These are phyloP conservation scores for Nymphaea thermarum DNA, from an alignment of 164 flowering plant species.

Conservation along the genomic window DNA sequence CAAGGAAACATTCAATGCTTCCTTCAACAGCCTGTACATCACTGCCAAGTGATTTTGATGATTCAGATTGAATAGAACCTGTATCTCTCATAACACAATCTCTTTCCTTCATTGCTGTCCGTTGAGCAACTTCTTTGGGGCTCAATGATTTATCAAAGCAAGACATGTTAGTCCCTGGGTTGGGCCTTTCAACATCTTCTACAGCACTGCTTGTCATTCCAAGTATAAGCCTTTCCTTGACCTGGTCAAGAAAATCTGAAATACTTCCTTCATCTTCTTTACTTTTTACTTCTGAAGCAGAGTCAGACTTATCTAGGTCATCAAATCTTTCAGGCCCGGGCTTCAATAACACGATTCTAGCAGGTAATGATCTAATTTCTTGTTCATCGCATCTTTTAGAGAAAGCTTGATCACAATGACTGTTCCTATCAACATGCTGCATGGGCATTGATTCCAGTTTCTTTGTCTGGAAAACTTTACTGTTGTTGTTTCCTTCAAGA, in stretches of 20 bases:
- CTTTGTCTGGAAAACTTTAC: not conserved
- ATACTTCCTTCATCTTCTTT: slow-evolving; percentile 48
- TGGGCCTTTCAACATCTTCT: slow-evolving; percentile 38
- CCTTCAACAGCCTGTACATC: slow-evolving; percentile 20
- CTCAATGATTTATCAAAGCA: not conserved
- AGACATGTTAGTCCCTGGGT: slow-evolving; percentile 30
- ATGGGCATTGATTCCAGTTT: not conserved
- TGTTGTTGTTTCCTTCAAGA: not conserved
- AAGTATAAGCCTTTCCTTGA: slow-evolving; percentile 58
- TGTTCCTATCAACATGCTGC: not conserved
- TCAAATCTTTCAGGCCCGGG: slow-evolving; percentile 65
- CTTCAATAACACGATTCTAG: slow-evolving; percentile 74
- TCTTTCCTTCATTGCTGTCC: not conserved
- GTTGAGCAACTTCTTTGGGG: not conserved
- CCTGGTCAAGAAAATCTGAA: slow-evolving; percentile 83
- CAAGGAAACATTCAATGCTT: slow-evolving; percentile 73
- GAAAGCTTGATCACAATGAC: slow-evolving; percentile 22
- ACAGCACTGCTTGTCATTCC: slow-evolving; percentile 57
- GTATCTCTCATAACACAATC: not conserved
- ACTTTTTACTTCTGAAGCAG: slow-evolving; percentile 32
- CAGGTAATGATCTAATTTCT: slow-evolving; percentile 26
- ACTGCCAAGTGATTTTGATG: not conserved
- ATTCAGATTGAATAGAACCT: not conserved
- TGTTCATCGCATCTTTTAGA: not conserved
- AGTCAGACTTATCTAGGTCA: slow-evolving; percentile 40